Evolutionary conservation across 305 asterid genomes (phyloP).

Genomic region (Andrographis paniculata): DNA sequence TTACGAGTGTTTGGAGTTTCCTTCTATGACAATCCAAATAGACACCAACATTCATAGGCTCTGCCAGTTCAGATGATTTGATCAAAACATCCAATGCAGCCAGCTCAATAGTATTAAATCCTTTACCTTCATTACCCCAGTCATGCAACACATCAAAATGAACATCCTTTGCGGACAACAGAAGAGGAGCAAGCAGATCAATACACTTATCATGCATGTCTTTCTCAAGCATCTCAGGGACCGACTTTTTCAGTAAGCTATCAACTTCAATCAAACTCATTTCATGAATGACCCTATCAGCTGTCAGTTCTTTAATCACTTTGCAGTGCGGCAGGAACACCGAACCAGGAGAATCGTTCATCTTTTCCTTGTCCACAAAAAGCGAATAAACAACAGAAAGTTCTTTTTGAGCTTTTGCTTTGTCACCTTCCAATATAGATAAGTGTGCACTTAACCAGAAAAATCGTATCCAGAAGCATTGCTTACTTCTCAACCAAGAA

Average conservation of each 20-base stretch:
- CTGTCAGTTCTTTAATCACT: slow-evolving; percentile 46
- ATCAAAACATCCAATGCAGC: slow-evolving; percentile 78
- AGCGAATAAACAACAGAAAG: slow-evolving; percentile 57
- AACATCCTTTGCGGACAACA: slow-evolving; percentile 51
- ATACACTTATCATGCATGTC: slow-evolving; percentile 66
- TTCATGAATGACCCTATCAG: slow-evolving; percentile 67
- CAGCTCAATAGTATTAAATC: slow-evolving; percentile 63
- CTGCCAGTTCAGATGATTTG: slow-evolving; percentile 64
- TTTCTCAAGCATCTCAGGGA: slow-evolving; percentile 65
- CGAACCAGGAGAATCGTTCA: slow-evolving; percentile 33
- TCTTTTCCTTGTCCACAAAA: slow-evolving; percentile 43
- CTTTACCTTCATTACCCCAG: slow-evolving; percentile 46
- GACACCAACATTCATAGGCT: slow-evolving; percentile 55
- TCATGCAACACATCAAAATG: slow-evolving; percentile 49
- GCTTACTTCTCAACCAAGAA: slow-evolving; percentile 37
- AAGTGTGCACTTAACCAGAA: slow-evolving; percentile 88
- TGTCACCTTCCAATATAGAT: slow-evolving; percentile 69
- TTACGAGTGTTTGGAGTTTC: slow-evolving; percentile 71
- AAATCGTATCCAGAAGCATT: slow-evolving; percentile 86
- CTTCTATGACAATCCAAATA: slow-evolving; percentile 80
- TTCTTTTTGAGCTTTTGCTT: slow-evolving; percentile 67
- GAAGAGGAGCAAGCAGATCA: slow-evolving; percentile 71
- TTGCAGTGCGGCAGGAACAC: slow-evolving; percentile 80
- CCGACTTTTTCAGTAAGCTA: slow-evolving; percentile 64
- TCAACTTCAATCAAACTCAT: slow-evolving; percentile 75